These are phyloP conservation scores for Citeromyces matritensis DNA, from an alignment of 805 yeast species.

Conservation along the genomic window DNA sequence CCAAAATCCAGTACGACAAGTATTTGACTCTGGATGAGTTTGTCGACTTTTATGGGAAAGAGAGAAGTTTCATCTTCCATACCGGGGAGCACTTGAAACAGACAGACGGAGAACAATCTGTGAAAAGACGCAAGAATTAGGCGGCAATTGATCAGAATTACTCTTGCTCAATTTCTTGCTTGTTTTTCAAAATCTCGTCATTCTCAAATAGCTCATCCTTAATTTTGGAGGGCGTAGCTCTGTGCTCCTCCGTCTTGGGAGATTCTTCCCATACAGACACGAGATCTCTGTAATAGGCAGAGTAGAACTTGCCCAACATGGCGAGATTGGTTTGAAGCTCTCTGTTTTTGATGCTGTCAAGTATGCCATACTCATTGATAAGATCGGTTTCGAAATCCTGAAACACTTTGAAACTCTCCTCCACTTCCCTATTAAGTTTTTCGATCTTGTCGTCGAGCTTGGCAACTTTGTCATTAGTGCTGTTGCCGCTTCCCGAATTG, in stretches of 20 bases:
- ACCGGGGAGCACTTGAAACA: conserved; percentile 7
- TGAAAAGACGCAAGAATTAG: not conserved
- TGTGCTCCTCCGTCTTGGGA: too few species aligned
- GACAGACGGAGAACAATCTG: too few species aligned
- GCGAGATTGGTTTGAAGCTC: conserved; percentile 64
- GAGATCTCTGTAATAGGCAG: conserved; percentile 54
- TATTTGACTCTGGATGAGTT: conserved; percentile 41
- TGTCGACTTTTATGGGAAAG: conserved; percentile 28
- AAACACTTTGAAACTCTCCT: conserved; percentile 25
- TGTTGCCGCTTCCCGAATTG: conserved; percentile 13
- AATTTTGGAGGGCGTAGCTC: conserved; percentile 2
- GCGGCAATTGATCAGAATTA: not conserved
- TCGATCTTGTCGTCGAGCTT: conserved; percentile 22
- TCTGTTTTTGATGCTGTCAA: conserved; percentile 65
- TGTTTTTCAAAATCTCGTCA: conserved; percentile 13
- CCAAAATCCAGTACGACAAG: conserved; percentile 37
- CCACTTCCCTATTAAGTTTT: conserved; percentile 28
- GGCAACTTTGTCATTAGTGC: conserved; percentile 26
- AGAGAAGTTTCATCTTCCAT: conserved; percentile 11
- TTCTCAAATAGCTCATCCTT: conserved; percentile 10
- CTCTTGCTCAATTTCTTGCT: conserved; percentile 1
- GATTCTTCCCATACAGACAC: conserved; percentile 55
- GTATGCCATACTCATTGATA: conserved; percentile 38
- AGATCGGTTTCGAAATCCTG: conserved; percentile 28
- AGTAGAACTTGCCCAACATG: conserved; percentile 63